Base-by-base conservation (phyloP, 495 filamentous ascomycete species). In the Aspergillus diversus region DNA sequence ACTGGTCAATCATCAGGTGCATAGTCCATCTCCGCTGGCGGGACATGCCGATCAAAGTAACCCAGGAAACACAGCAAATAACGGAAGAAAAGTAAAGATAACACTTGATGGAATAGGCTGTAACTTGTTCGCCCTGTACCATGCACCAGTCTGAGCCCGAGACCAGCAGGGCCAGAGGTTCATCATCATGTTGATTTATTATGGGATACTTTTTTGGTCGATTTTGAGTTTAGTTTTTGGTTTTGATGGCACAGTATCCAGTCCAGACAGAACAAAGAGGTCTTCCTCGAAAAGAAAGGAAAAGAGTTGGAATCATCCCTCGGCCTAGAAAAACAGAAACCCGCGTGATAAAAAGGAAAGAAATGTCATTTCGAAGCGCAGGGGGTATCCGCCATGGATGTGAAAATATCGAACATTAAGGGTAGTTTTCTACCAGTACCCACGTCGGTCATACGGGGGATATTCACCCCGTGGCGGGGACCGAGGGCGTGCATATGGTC, bases 401-500 rank as follows among this genome's bases (percentile, higher is more conserved):
- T 27, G 65, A 64, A 27, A 60, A 57, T 64, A 55, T 57, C 54
- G 59, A 37, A 63, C 42, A 43, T 48, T 54, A 51, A 53, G 57
- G 49, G 16, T 39, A 65, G 47, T 39, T 46, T 58, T 63, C 65
- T 80, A 82, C 80, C 80, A 82, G 68, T 82, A 82, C 42, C 72
- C 69, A 56, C 75, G 79, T 53, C 80, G 80, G 15, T 81, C 80
- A 63, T 82, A 82, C 8, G 70, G 70, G 49, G 67, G 66, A 64
- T 81, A 82, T 49, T 80, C 79, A 59, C 70, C 67, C 55, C 79
- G 68, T 2, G 78, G 77, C 9, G 80, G 80, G 57, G 72, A 70
- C 31, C 80, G 78, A 33, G 78, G 78, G 48, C 80, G 76, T 49
- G 71, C 77, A 63, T 81, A 82, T 31, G 77, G 73, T 33, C 77